Base-by-base conservation (phyloP, 148 eudicot species). In the Amaranthus cruentus region DNA sequence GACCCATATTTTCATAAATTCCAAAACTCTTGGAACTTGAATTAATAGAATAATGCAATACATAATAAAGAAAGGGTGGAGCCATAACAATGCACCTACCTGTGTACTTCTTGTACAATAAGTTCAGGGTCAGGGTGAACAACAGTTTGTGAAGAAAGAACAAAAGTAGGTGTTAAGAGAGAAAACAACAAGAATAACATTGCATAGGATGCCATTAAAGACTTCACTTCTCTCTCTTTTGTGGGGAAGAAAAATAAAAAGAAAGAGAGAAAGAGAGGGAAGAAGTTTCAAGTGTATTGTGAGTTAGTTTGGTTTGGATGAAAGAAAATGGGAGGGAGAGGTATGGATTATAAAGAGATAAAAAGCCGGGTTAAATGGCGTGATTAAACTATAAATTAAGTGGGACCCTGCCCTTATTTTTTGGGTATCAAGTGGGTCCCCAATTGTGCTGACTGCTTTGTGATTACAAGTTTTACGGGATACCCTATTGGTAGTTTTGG, bases 71-170 rank as follows among this genome's bases (percentile, higher is more conserved):
- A 3, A 47, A 6, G 9, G n/a, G 52, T 77, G 62, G 71, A 74
- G 68, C 52, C 63, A 58, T 14, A 5, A 38, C 11, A 60, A 50
- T 63, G 68, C 50, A 59, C 53, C 73, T 78, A 88, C 92, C 84
- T 85, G 50, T 88, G 85, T 38, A 88, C 90, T 69, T 87, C 83
- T 80, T 87, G 79, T n/a, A 80, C 90, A 5, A 87, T 87, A 60
- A 75, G 59, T 9, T 88, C 86, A 62, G 88, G 92, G 81, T 86
- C 81, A 69, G 71, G 81, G 73, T 71, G 74, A 48, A 69, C 47
- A 9, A 79, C 60, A 14, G 82, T 13, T 8, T 84, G 44, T 15
- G 82, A 82, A 66, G 85, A 78, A 73, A 75, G 70, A 70, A 73
- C 55, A 66, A 74, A 70, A 44, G 80, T 72, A 18, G 80, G 78